Conservation (phyloP, 192 early-diverging fungal species). For the Coemansia sp. region DNA sequence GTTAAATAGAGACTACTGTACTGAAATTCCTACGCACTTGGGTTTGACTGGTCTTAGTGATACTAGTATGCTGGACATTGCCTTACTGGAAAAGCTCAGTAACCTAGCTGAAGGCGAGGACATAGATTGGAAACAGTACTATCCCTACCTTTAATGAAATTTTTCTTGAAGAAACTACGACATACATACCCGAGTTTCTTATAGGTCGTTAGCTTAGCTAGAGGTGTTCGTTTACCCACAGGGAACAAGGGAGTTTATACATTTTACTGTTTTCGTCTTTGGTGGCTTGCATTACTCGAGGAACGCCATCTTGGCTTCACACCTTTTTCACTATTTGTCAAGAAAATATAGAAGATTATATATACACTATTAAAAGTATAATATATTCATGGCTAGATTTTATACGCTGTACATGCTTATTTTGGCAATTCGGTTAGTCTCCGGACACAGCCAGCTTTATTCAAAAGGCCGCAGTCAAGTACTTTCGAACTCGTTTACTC, state of each 20-base stretch:
- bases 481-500: neutral
- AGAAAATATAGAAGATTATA: neutral
- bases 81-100: neutral
- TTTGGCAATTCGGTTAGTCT: neutral
- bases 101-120: neutral
- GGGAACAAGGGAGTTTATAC: neutral
- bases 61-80: neutral
- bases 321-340: neutral
- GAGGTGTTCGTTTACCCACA: neutral
- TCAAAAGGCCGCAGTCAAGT: neutral
- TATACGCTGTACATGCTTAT: neutral
- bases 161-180: neutral
- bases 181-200: too few species aligned
- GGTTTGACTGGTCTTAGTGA: neutral
- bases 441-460: neutral
- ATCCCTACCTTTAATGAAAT: neutral
- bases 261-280: neutral
- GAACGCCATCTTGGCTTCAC: neutral
- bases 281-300: neutral
- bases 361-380: neutral
- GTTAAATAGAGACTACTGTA: neutral
- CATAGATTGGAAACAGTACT: neutral
- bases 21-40: neutral
- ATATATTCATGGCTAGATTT: neutral
- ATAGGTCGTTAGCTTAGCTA: neutral